Evolutionary conservation across 345 rosid genomes (phyloP), one percentile per base, ranked within the genome.

Genomic region (Lagerstroemia speciosa): DNA sequence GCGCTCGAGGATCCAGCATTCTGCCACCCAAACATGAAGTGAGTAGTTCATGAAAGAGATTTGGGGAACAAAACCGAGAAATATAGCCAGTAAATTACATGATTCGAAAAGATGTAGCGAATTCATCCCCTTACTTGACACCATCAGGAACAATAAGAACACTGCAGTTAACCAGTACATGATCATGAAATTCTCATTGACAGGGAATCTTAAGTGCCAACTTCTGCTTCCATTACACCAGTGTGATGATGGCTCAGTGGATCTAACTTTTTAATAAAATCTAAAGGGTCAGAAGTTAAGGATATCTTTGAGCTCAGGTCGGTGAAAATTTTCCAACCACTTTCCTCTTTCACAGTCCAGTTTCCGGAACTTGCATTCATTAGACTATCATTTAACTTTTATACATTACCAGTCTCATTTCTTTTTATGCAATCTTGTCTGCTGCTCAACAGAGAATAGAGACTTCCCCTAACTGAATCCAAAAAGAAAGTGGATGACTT

Each of bases 161-260:
- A n/a, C n/a, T n/a, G n/a, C 6, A 62, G 65, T 67, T n/a, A n/a
- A n/a, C n/a, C n/a, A n/a, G n/a, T 40, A 5, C 12, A 16, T 67
- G 2, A 38, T 58, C 22, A 50, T 38, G 46, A 30, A 34, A 36
- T 63, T 71, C 48, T 29, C 50, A 53, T 36, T 12, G 16, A 62
- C 33, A 70, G 36, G 70, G 80, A 74, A 81, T 74, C 73, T 58
- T 3, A 71, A 67, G 75, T 53, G 40, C 55, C 70, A 67, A 69
- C 60, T 65, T 67, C 57, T 53, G 60, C 63, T 71, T 40, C 58
- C 53, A 55, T 68, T 74, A 70, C 74, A 77, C 70, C 72, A 69
- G 75, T 69, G 76, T 69, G 69, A 76, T 37, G 30, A n/a, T 53
- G 29, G 4, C 27, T n/a, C 60, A 22, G 60, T 53, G 30, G 60